Evolutionary conservation across 2,329 filamentous ascomycete species (phyloP).

Genomic region (Fusarium camptoceras): DNA sequence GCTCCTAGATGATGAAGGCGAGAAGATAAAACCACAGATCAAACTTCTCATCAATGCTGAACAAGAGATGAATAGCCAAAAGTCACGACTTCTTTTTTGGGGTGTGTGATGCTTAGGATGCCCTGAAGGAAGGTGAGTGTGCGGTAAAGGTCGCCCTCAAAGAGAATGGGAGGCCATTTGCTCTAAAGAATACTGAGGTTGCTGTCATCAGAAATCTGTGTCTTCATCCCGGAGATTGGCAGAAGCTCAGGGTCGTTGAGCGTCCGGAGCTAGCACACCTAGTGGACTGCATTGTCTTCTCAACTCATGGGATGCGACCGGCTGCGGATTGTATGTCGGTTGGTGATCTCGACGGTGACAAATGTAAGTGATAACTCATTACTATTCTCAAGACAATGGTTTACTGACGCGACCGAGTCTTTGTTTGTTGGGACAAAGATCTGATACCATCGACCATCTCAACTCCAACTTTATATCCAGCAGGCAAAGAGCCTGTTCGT

Average conservation of each 20-base stretch:
- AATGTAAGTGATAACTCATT: background rate
- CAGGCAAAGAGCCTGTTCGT: background rate
- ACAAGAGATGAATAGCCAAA: background rate
- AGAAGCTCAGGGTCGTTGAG: slow-evolving; percentile 4
- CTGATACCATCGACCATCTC: slow-evolving; percentile 5
- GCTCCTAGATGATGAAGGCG: background rate
- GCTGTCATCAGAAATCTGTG: slow-evolving; percentile 10
- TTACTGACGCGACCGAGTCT: background rate
- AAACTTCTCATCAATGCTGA: background rate
- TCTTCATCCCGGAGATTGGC: slow-evolving; percentile 13
- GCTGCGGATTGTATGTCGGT: slow-evolving; percentile 7
- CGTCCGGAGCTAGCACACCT: background rate
- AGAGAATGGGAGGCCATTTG: background rate
- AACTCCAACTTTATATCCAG: background rate
- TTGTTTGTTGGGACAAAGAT: slow-evolving; percentile 4
- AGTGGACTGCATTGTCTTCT: slow-evolving; percentile 3
- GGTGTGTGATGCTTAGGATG: background rate
- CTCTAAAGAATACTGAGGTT: background rate
- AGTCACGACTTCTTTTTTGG: background rate
- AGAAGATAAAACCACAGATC: background rate
- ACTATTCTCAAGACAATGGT: fast-evolving
- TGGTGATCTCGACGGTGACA: slow-evolving; percentile 3
- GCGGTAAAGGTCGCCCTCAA: background rate
- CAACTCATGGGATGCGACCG: background rate
- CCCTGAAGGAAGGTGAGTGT: slow-evolving; percentile 1